A percentile compares a stretch with the other conserved stretches of the same genome.
phyloP scores from a whole-genome alignment of 225 moss, liverwort and hornwort species.

The Polytrichum formosum region DNA sequence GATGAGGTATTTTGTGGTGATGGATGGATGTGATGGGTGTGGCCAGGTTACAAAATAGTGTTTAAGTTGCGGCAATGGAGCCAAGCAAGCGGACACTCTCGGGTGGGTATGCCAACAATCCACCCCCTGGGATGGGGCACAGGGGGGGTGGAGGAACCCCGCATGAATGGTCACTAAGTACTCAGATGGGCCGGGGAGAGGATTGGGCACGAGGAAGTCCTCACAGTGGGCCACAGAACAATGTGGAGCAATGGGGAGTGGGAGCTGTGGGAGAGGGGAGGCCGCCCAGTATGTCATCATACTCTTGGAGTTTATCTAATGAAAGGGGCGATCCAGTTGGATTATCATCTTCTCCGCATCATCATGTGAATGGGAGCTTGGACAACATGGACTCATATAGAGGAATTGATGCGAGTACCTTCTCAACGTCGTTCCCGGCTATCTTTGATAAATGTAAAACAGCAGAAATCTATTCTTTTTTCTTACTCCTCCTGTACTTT shows the following conservation, averaged over 20 bases:
- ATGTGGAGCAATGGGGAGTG: constrained; percentile 37
- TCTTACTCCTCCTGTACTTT: neutral
- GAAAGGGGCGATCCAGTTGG: constrained; percentile 53
- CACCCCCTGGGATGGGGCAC: constrained; percentile 55
- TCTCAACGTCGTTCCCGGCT: constrained; percentile 86
- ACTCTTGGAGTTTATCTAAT: constrained; percentile 71
- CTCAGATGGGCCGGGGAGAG: constrained; percentile 44
- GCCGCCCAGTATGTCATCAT: constrained; percentile 56
- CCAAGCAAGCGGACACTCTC: constrained; percentile 58
- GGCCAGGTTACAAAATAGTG: constrained; percentile 43
- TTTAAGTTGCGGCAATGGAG: constrained; percentile 41
- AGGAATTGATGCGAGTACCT: constrained; percentile 63
- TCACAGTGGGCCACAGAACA: constrained; percentile 30
- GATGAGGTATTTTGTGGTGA: neutral
- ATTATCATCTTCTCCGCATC: constrained; percentile 61
- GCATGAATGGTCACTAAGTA: constrained; percentile 37
- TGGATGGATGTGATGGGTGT: constrained; percentile 5
- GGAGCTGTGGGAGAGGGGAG: constrained; percentile 53
- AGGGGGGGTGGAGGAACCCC: constrained; percentile 28
- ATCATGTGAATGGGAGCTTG: constrained; percentile 55
- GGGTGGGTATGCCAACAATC: constrained; percentile 58
- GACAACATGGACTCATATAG: constrained; percentile 66
- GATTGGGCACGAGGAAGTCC: constrained; percentile 55
- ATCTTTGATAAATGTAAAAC: constrained; percentile 73
- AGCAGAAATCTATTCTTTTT: neutral